Evolutionary conservation across 2,329 filamentous ascomycete genomes (phyloP), one percentile per base, ranked within the genome.

Genomic region (Myriosclerotinia scirpicola): DNA sequence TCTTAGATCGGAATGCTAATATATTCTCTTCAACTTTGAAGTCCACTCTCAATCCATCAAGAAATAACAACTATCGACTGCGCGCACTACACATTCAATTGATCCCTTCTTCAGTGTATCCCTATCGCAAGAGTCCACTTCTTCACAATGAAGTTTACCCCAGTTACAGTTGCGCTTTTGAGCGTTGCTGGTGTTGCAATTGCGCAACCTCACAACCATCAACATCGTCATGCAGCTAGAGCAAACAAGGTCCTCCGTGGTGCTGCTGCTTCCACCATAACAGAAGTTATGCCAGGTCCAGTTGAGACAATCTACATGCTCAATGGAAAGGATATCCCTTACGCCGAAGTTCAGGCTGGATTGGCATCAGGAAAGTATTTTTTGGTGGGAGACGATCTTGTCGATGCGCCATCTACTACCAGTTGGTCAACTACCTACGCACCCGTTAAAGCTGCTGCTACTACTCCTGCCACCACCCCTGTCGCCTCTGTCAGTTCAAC

Each of bases 251-350:
- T 79, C 42, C 78, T 82, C 61, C 80, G 84, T 75, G 82, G 81
- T 78, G 82, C 81, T 48, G 69, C 70, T 55, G 55, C 56, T 22
- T 67, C 68, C 15, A 54, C 67, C 1, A 78, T 74, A 38, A 78
- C 79, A 20, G 77, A 80, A 46, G 79, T 81, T 59, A 80, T 84
- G 66, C 80, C 84, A 52, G 85, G 83, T 53, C 83, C 88, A 42
- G 88, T 86, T 62, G 84, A 88, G 72, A 86, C 88, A 66, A 84
- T 89, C 66, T 97, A 93, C 79, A 83, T 89, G 64, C 81, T 93
- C 64, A 85, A 90, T 68, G 89, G 88, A 68, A 73, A 87, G 74
- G 26, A 58, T 8, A 83, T 96, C 72, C 81, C 82, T 64, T 79
- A 84, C 68, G 78, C 84, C 0, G 84, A 92, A 68, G 92, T 92